A percentile compares a stretch with the other conserved stretches of the same genome.
phyloP scores from a whole-genome alignment of 768 basidiomycete genomes.

The Tubosaeta brunneosetosa region DNA sequence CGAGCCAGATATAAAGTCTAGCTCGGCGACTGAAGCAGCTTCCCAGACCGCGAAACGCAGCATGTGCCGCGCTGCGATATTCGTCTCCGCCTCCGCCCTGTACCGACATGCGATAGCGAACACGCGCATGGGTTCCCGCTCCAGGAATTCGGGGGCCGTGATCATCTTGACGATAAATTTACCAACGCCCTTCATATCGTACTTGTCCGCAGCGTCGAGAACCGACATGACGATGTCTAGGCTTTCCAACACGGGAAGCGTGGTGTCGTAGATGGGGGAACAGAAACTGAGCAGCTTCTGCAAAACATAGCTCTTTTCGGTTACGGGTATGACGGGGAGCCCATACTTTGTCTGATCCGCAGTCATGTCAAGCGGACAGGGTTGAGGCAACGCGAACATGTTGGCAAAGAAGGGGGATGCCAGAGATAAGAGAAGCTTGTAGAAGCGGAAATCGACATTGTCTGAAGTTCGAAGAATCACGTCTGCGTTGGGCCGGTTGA shows the following conservation, averaged over 20 bases:
- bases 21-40: slow-evolving; percentile 30
- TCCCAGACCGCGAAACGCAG: slow-evolving; percentile 34
- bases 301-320: slow-evolving; percentile 42
- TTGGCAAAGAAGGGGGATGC: slow-evolving; percentile 56
- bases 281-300: slow-evolving; percentile 42
- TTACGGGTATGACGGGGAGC: slow-evolving; percentile 42
- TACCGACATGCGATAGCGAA: slow-evolving; percentile 37
- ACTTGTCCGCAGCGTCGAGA: slow-evolving; percentile 45
- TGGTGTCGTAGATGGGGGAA: slow-evolving; percentile 42
- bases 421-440: slow-evolving; percentile 49
- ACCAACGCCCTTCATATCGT: slow-evolving; percentile 45
- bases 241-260: slow-evolving; percentile 31
- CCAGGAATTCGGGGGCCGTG: slow-evolving; percentile 28
- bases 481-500: slow-evolving; percentile 47
- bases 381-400: slow-evolving; percentile 51
- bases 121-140: slow-evolving; percentile 34
- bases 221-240: slow-evolving; percentile 40
- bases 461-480: slow-evolving; percentile 55
- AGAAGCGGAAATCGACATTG: slow-evolving; percentile 46
- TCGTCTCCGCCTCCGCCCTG: slow-evolving; percentile 31
- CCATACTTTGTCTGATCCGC: slow-evolving; percentile 31
- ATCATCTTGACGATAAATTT: slow-evolving; percentile 31
- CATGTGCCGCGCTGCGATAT: slow-evolving; percentile 35
- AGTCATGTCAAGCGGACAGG: slow-evolving; percentile 25
- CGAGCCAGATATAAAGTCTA: slow-evolving; percentile 35